Conservation (phyloP, 371 early-diverging fungal genomes). For the Circinella minor region DNA sequence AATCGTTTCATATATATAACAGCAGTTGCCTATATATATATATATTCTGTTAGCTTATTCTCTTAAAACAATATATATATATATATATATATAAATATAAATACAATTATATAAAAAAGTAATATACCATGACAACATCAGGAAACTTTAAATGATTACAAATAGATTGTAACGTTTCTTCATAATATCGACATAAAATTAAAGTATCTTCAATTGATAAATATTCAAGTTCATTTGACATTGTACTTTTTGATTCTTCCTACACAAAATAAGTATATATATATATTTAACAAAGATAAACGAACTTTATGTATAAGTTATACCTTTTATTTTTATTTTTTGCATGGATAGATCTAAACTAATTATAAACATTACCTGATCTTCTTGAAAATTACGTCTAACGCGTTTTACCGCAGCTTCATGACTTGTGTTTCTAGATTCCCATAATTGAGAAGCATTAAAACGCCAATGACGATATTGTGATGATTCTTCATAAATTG, state of each 20-base stretch:
- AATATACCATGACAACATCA: constrained; percentile 57
- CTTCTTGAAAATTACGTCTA: constrained; percentile 56
- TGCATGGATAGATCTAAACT: no score
- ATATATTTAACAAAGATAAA: no score
- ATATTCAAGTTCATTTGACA: constrained; percentile 36
- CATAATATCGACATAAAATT: constrained; percentile 52
- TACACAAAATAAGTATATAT: background rate
- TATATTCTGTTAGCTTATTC: background rate
- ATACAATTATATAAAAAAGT: background rate
- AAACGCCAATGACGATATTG: constrained; percentile 83
- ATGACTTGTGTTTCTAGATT: constrained; percentile 66
- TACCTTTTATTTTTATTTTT: background rate
- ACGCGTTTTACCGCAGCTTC: constrained; percentile 63
- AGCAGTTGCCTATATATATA: constrained; percentile 74
- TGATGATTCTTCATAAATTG: constrained; percentile 54
- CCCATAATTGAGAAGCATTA: constrained; percentile 58
- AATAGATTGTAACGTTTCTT: constrained; percentile 40
- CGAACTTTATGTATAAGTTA: no score
- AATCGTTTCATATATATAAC: constrained; percentile 92
- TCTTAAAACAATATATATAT: background rate
- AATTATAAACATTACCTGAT: no score
- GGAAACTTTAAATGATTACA: constrained; percentile 55
- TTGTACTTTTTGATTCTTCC: constrained; percentile 12
- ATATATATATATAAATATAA: no score
- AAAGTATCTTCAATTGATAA: constrained; percentile 59